These are phyloP conservation scores for Candida silvicultrix DNA, from an alignment of 805 yeast species.

Conservation along the genomic window DNA sequence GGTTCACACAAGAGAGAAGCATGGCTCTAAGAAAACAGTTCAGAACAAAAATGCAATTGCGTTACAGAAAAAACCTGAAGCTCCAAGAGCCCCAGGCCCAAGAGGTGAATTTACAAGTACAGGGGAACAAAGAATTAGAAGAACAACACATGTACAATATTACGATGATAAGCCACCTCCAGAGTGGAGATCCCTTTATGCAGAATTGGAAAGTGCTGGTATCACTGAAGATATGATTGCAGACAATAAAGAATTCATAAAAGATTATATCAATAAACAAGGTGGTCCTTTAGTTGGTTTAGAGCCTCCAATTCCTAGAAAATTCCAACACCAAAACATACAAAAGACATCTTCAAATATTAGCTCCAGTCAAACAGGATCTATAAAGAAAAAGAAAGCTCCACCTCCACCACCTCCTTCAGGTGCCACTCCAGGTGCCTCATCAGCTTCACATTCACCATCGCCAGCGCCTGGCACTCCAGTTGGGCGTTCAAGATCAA, in stretches of 20 bases:
- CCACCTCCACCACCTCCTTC: constrained; percentile 40
- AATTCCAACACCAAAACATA: constrained; percentile 30
- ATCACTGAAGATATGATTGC: constrained; percentile 87
- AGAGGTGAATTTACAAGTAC: constrained; percentile 26
- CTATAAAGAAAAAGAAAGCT: constrained; percentile 28
- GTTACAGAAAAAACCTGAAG: constrained; percentile 45
- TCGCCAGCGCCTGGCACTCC: constrained; percentile 18
- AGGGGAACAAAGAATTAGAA: constrained; percentile 46
- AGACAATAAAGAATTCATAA: constrained; percentile 76
- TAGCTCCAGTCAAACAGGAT: too few relatives aligned
- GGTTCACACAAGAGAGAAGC: constrained; percentile 66
- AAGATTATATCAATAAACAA: constrained; percentile 64
- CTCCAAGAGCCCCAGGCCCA: constrained; percentile 23
- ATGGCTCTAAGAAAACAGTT: constrained; percentile 81
- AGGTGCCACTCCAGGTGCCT: neutral
- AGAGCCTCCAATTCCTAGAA: constrained; percentile 80
- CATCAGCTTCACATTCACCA: constrained; percentile 14
- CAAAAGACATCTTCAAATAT: constrained; percentile 26
- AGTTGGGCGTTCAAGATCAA: constrained; percentile 8
- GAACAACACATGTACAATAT: constrained; percentile 54
- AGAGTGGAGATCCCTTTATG: constrained; percentile 74
- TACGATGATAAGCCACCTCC: constrained; percentile 79
- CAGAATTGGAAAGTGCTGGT: constrained; percentile 70
- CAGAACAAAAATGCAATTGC: constrained; percentile 87
- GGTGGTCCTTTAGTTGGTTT: constrained; percentile 79